phyloP scores from a whole-genome alignment of 306 rosid species.

The Pachyrhizus erosus region DNA sequence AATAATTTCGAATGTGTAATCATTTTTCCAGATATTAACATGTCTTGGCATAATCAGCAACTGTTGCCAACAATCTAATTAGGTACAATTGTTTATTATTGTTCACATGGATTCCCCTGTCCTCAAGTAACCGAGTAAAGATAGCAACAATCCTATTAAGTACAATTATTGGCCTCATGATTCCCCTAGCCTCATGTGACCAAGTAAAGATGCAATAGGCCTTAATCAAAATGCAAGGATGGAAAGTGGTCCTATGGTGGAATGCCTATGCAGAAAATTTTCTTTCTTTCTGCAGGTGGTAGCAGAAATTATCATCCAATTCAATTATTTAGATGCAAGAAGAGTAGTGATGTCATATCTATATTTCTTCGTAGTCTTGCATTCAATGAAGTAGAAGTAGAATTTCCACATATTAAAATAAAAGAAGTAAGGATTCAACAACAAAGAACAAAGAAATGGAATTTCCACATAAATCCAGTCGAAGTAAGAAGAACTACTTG shows the following conservation, averaged over 20 bases:
- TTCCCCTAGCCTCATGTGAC: neutral
- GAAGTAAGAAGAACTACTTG: neutral
- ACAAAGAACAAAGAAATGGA: too few species aligned
- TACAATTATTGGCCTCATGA: neutral
- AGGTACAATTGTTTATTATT: neutral
- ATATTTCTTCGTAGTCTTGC: neutral
- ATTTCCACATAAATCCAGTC: neutral
- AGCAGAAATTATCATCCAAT: neutral
- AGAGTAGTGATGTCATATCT: neutral
- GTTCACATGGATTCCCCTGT: neutral
- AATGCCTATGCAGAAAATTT: neutral
- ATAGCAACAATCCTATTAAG: neutral
- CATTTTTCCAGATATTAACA: neutral
- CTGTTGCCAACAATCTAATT: neutral
- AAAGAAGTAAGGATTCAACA: too few species aligned
- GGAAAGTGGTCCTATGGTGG: neutral
- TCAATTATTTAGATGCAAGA: neutral
- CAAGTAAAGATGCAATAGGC: neutral
- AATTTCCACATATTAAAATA: neutral
- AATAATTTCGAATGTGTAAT: neutral
- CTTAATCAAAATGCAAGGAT: neutral
- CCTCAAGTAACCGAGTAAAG: neutral
- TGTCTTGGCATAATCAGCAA: neutral
- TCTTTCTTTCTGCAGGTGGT: neutral
- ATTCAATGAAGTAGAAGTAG: neutral